phyloP scores from a whole-genome alignment of 768 basidiomycete genomes.

The Calocybe indica region DNA sequence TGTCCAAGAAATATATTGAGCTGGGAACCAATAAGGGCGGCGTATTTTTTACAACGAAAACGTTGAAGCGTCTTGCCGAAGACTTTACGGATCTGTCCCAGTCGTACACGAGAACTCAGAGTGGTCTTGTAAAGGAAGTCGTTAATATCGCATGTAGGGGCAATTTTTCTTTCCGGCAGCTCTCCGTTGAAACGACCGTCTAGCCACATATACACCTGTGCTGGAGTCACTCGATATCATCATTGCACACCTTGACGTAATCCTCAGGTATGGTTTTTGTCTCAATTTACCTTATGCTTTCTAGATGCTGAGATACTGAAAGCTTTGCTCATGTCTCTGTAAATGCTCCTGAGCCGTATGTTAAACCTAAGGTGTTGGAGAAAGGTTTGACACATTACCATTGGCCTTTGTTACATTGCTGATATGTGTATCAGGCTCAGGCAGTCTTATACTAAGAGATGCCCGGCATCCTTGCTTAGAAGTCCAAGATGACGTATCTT shows the following conservation, averaged over 20 bases:
- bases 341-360: constrained; percentile 81
- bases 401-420: not conserved
- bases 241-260: constrained; percentile 88
- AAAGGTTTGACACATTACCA: constrained; percentile 47
- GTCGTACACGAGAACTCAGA: constrained; percentile 72
- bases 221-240: constrained; percentile 79
- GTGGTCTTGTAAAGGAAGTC: constrained; percentile 83
- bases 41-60: constrained; percentile 80
- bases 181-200: not conserved
- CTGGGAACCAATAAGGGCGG: constrained; percentile 83
- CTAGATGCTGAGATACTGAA: not conserved
- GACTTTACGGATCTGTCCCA: constrained; percentile 65
- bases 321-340: constrained; percentile 92
- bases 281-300: not conserved
- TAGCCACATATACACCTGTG: constrained; percentile 89
- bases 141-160: constrained; percentile 82
- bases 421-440: constrained; percentile 47
- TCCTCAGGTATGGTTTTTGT: constrained; percentile 58
- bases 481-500: constrained; percentile 90
- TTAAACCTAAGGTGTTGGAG: constrained; percentile 76
- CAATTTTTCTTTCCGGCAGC: not conserved
- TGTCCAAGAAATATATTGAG: constrained; percentile 74
- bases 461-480: constrained; percentile 96
- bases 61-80: constrained; percentile 64
- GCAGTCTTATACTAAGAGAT: constrained; percentile 74